Evolutionary conservation across 139 green algal species (phyloP).

Genomic region (Chlamydomonas incerta): DNA sequence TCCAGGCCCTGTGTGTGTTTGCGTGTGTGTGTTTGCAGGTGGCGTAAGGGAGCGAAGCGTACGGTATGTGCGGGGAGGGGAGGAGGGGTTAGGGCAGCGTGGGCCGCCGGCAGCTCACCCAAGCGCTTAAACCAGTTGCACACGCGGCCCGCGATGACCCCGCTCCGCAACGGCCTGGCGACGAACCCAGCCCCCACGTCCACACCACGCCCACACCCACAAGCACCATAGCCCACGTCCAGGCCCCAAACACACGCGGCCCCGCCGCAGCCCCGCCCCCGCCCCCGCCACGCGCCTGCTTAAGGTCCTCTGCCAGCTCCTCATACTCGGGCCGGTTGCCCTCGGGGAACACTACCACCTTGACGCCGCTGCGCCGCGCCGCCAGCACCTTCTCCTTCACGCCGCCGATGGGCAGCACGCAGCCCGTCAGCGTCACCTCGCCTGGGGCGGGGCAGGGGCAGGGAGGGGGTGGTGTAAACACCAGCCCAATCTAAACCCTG

Average conservation of each 20-base stretch:
- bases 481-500: too few relatives aligned
- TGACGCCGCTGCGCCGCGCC: constrained; percentile 79
- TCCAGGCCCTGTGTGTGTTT: constrained; percentile 69
- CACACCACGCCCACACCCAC: too few relatives aligned
- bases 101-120: background rate
- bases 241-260: too few relatives aligned
- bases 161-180: too few relatives aligned
- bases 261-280: background rate
- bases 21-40: background rate
- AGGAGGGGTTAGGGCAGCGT: background rate
- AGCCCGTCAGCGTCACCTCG: constrained; percentile 95
- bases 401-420: constrained; percentile 92
- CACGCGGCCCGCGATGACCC: too few relatives aligned
- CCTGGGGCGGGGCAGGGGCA: constrained; percentile 54
- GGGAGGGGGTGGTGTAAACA: constrained; percentile 42
- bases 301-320: constrained; percentile 92
- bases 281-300: constrained; percentile 29
- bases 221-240: too few relatives aligned
- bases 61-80: too few relatives aligned
- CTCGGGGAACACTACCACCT: constrained; percentile 85
- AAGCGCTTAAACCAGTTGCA: background rate
- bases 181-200: too few relatives aligned
- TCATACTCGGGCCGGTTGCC: constrained; percentile 94
- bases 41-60: too few relatives aligned
- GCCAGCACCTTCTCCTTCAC: constrained; percentile 97